Conservation (phyloP, 1,284 basidiomycete genomes). For the Rhizoctonia solani region DNA sequence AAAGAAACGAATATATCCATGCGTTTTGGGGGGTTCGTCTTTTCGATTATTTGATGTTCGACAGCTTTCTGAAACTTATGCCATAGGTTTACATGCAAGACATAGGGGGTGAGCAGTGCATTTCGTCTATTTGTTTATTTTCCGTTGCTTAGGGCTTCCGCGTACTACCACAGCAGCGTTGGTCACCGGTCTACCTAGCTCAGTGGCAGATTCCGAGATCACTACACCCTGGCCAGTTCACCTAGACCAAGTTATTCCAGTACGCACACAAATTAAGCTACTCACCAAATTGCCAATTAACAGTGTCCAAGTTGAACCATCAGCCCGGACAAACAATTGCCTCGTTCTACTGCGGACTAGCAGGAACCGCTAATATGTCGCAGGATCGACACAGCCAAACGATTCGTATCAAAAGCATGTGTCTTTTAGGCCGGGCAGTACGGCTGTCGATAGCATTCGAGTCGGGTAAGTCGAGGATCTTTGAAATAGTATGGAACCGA, state of each 20-base stretch:
- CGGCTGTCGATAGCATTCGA: not conserved
- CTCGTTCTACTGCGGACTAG: constrained; percentile 5
- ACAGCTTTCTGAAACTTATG: not conserved
- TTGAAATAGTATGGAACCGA: not conserved
- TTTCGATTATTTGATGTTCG: not conserved
- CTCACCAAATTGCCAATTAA: not conserved
- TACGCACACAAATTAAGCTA: not conserved
- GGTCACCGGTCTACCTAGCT: constrained; percentile 23
- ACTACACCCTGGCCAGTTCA: constrained; percentile 18
- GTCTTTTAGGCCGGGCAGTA: constrained; percentile 7
- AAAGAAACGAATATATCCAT: constrained; percentile 27
- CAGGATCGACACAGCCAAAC: constrained; percentile 23
- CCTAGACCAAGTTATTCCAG: not conserved
- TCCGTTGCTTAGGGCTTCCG: not conserved
- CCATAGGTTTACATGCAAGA: constrained; percentile 24
- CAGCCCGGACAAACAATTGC: constrained; percentile 7
- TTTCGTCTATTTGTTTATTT: not conserved
- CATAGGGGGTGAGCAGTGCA: not conserved
- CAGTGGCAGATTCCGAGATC: constrained; percentile 29
- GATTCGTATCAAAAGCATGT: constrained; percentile 17
- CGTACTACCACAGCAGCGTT: not conserved
- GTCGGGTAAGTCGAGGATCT: not conserved
- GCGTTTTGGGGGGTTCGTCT: constrained; percentile 17
- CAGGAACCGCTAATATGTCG: constrained; percentile 17
- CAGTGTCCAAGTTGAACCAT: not conserved